These are phyloP conservation scores for Fusarium coicis DNA, from an alignment of 2,329 filamentous ascomycete genomes.

Conservation along the genomic window DNA sequence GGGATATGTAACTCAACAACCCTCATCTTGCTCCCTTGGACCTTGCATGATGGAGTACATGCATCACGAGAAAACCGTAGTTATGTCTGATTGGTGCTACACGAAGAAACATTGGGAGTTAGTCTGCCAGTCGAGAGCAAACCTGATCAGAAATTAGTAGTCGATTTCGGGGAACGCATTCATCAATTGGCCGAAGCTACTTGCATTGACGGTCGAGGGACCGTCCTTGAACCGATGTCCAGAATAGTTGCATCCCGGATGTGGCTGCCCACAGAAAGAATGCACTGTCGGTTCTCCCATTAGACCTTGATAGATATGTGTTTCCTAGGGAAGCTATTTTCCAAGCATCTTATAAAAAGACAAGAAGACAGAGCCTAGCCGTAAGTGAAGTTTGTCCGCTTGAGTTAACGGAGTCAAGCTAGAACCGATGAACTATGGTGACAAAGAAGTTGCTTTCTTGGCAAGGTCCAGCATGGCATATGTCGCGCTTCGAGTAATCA, in stretches of 20 bases:
- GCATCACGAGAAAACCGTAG: not conserved
- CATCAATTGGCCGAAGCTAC: slow-evolving; percentile 8
- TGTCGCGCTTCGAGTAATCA: not conserved
- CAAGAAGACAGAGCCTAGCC: not conserved
- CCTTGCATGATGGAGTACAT: slow-evolving; percentile 27
- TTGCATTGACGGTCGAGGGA: not conserved
- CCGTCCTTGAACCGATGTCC: not conserved
- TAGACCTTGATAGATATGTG: not conserved
- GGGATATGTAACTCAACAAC: slow-evolving; percentile 30
- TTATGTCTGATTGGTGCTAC: slow-evolving; percentile 23
- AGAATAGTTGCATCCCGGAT: not conserved
- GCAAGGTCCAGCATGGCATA: not conserved
- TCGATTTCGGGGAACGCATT: slow-evolving; percentile 6
- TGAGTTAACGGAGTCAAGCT: not conserved
- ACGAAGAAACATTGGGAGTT: not conserved
- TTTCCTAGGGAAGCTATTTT: not conserved
- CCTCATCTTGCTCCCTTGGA: slow-evolving; percentile 34
- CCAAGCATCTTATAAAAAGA: not conserved
- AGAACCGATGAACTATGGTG: not conserved
- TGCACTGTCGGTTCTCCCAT: not conserved
- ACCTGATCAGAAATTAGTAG: slow-evolving; percentile 13
- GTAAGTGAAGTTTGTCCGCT: not conserved
- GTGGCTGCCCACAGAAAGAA: not conserved
- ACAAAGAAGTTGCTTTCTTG: not conserved
- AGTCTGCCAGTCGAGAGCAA: not conserved